Evolutionary conservation across 2,329 filamentous ascomycete species (phyloP).

Genomic region (Plectosphaerella cucumerina): DNA sequence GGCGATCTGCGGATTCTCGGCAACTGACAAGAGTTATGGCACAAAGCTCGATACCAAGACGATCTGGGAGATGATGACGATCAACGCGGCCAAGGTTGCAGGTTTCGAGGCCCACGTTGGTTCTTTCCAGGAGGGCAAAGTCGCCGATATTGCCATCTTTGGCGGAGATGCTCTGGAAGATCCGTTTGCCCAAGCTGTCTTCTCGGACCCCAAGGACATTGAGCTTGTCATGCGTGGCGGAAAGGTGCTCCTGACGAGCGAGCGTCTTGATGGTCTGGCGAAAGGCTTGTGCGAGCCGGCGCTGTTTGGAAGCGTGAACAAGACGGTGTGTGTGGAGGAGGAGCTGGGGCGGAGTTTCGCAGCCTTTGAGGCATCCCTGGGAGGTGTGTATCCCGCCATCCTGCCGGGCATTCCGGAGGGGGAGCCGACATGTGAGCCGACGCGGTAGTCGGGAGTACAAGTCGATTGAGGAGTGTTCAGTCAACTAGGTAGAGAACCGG

Average conservation of each 20-base stretch:
- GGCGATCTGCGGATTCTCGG: conserved; percentile 14
- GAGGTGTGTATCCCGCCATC: conserved; percentile 18
- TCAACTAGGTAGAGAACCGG: too few species aligned
- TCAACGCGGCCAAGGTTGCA: conserved; percentile 35
- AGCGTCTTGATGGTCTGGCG: conserved; percentile 7
- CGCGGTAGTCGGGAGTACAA: not conserved
- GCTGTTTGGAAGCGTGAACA: conserved; percentile 12
- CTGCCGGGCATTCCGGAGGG: conserved; percentile 7
- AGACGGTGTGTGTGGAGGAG: conserved; percentile 16
- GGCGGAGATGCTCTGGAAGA: conserved; percentile 14
- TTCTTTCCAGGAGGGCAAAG: conserved; percentile 33
- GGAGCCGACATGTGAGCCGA: conserved; percentile 19
- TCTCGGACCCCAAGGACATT: conserved; percentile 14
- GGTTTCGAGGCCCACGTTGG: conserved; percentile 33
- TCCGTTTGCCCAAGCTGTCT: conserved; percentile 16
- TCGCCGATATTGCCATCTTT: conserved; percentile 39
- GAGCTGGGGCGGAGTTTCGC: conserved; percentile 17
- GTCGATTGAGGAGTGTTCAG: too few species aligned
- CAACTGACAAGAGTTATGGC: conserved; percentile 10
- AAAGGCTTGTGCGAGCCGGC: conserved; percentile 13
- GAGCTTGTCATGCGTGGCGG: conserved; percentile 23
- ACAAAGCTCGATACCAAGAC: conserved; percentile 12
- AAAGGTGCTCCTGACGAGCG: conserved; percentile 14
- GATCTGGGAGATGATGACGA: conserved; percentile 32
- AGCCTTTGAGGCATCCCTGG: conserved; percentile 13